Percentiles rank a stretch among this genome's conserved stretches.
Evolutionary conservation across 495 filamentous ascomycete genomes (phyloP).

Genomic region (Talaromyces wortmannii): DNA sequence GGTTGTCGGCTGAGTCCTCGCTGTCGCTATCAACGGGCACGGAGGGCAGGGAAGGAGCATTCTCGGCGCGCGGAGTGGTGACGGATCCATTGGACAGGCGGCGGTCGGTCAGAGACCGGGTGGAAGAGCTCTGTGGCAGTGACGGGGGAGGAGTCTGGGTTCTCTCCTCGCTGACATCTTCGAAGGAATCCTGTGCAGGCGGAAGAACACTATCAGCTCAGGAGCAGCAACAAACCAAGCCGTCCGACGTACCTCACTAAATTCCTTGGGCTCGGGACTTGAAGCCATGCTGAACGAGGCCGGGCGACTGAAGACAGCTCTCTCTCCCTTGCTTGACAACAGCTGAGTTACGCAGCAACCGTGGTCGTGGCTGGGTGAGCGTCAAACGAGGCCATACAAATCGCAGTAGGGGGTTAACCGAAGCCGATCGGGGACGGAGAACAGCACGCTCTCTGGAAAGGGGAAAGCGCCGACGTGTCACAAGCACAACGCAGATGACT

Average conservation of each 20-base stretch:
- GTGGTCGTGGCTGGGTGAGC: constrained; percentile 10
- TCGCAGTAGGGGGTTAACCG: neutral
- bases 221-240: constrained; percentile 10
- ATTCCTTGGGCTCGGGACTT: constrained; percentile 38
- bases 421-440: neutral
- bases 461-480: too few relatives aligned
- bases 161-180: constrained; percentile 60
- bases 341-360: constrained; percentile 8
- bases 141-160: constrained; percentile 28
- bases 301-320: neutral
- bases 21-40: constrained; percentile 12
- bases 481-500: neutral
- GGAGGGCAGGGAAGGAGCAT: constrained; percentile 26
- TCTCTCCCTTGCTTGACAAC: constrained; percentile 2
- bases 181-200: constrained; percentile 63
- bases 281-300: constrained; percentile 22
- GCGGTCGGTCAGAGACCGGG: constrained; percentile 43
- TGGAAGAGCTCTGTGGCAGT: constrained; percentile 29
- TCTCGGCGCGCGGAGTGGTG: constrained; percentile 26
- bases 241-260: constrained; percentile 38
- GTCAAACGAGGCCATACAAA: neutral
- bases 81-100: constrained; percentile 29
- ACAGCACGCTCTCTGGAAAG: neutral
- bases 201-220: neutral
- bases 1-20: constrained; percentile 12